Percentiles rank a stretch among this genome's conserved stretches.
These are phyloP conservation scores for Lumnitzera littorea DNA, from an alignment of 345 rosid genomes.

Conservation along the genomic window DNA sequence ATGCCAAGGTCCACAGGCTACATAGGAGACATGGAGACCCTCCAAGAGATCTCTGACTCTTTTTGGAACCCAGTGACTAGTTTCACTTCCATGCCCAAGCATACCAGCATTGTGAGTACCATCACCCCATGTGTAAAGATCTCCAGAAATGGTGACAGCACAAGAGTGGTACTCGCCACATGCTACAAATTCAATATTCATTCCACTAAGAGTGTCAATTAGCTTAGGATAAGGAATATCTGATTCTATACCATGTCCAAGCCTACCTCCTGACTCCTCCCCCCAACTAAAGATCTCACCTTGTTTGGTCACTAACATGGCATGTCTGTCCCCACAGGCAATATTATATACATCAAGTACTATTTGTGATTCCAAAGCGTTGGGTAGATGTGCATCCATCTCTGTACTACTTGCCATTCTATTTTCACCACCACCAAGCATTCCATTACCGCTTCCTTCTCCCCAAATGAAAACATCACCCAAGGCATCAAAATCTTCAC, in stretches of 20 bases:
- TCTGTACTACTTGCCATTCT: constrained; percentile 29
- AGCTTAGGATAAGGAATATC: constrained; percentile 58
- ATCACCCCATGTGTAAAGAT: constrained; percentile 92
- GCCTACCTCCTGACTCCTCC: constrained; percentile 76
- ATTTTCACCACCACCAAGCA: constrained; percentile 40
- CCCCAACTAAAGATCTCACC: constrained; percentile 96
- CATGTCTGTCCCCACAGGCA: constrained; percentile 86
- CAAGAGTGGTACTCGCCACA: constrained; percentile 89
- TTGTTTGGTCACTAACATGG: constrained; percentile 65
- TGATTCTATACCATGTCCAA: constrained; percentile 69
- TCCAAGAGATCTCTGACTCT: constrained; percentile 54
- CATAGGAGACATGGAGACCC: constrained; percentile 37
- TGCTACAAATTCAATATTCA: constrained; percentile 59
- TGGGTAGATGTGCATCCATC: constrained; percentile 60
- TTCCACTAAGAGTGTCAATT: constrained; percentile 50
- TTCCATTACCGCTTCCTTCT: constrained; percentile 59
- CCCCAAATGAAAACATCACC: constrained; percentile 95
- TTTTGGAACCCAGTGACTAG: constrained; percentile 75
- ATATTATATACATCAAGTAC: constrained; percentile 62
- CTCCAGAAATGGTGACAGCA: constrained; percentile 68
- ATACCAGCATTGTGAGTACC: constrained; percentile 55
- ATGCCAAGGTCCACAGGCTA: constrained; percentile 93
- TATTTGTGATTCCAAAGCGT: constrained; percentile 62
- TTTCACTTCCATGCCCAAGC: constrained; percentile 79
- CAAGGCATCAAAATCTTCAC: constrained; percentile 70